Base-by-base conservation (phyloP, 2,329 filamentous ascomycete species). In the Ophiostoma himal-ulmi region DNA sequence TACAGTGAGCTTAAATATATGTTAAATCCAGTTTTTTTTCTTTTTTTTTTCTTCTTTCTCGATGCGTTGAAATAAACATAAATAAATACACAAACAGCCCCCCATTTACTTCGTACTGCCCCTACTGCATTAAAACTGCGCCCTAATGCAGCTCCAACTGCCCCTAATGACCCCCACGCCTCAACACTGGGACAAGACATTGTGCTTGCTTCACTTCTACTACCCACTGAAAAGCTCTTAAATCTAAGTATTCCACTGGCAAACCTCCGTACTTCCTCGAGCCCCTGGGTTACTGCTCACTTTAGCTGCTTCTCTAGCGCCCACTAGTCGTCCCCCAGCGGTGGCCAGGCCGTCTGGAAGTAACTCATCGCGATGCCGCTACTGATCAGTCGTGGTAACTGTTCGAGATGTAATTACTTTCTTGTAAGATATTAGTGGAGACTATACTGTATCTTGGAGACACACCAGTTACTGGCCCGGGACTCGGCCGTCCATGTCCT, bases 91-190 rank as follows among this genome's bases (percentile, higher is more conserved):
- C 22, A 14, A n/a, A 17, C 3, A 30, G 30, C 30, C 57, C 57
- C 57, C 57, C 57, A 62, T 62, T 26, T 57, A 57, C 52, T 54
- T n/a, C 17, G 11, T 20, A 48, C 5, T 54, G 20, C 48, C n/a
- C 11, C 48, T 54, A 5, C 48, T 54, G 54, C 13, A 11, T 20
- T 34, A 34, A 30, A 30, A 30, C 26, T 60, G 13, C 54, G 17
- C 20, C 57, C 57, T 34, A 26, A 62, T 62, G 57, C 57, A 62
- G 30, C 30, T n/a, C 52, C 6, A 30, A 48, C 17, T 30, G 26
- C 44, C 48, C 48, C 48, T 62, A 60, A 30, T 62, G 57, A 62
- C 57, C 57, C 57, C 57, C 57, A 62, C 57, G 57, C 57, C 54
- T 54, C 44, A 22, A n/a, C 22, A 22, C 52, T 57, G 52, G 52